Percentiles rank a stretch among this genome's conserved stretches.
These are phyloP conservation scores for Blastobotrys buckinghamii DNA, from an alignment of 1,139 yeast species.

Conservation along the genomic window DNA sequence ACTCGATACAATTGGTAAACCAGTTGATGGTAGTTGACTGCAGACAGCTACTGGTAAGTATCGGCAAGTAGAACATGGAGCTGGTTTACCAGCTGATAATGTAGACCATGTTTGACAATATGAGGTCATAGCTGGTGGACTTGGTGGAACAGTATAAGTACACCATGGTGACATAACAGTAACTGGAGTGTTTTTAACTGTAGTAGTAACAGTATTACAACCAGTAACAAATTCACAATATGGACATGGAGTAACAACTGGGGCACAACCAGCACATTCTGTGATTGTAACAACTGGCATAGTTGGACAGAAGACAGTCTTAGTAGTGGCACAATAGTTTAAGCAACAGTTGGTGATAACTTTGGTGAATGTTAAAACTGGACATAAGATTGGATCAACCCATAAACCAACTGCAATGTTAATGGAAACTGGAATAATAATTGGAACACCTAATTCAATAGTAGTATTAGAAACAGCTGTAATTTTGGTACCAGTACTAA, in stretches of 20 bases:
- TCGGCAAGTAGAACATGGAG: conserved; percentile 1
- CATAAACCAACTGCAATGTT: conserved; percentile 4
- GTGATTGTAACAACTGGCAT: conserved; percentile 19
- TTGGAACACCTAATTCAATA: background rate
- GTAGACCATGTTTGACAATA: conserved; percentile 4
- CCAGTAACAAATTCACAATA: conserved; percentile 18
- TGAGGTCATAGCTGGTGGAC: conserved; percentile 9
- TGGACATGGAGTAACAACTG: conserved; percentile 17
- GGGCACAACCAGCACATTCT: conserved; percentile 11
- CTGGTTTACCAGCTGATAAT: background rate
- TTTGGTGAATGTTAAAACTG: conserved; percentile 11
- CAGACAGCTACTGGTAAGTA: conserved; percentile 5
- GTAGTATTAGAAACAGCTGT: background rate
- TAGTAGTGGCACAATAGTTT: conserved; percentile 14
- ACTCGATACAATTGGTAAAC: background rate
- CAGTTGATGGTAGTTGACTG: background rate
- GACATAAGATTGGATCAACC: conserved; percentile 6
- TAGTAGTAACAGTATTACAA: conserved; percentile 12
- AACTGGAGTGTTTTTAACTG: conserved; percentile 7
- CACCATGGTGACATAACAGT: conserved; percentile 13
- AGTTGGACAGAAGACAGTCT: conserved; percentile 13
- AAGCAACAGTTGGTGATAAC: conserved; percentile 18
- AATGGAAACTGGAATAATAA: conserved; percentile 3
- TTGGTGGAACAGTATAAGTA: conserved; percentile 11
- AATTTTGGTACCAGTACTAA: conserved; percentile 1